Evolutionary conservation across 225 moss, liverwort and hornwort species (phyloP).

Genomic region (Pseudisothecium myosuroides): DNA sequence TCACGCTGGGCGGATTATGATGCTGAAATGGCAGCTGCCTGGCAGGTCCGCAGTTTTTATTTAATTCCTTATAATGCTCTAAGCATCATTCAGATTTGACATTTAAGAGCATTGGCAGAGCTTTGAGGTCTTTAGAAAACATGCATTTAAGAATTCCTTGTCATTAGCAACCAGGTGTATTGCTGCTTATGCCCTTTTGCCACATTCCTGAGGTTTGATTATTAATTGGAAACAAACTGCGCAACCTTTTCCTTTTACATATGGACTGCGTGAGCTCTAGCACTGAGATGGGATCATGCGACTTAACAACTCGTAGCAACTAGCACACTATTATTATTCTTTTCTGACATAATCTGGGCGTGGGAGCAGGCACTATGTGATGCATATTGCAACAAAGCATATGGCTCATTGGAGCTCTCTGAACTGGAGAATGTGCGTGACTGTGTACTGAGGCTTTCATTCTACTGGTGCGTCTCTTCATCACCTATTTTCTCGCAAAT

Average conservation of each 20-base stretch:
- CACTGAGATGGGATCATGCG: background rate
- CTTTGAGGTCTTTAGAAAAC: background rate
- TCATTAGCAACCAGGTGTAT: background rate
- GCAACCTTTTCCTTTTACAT: background rate
- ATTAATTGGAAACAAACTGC: background rate
- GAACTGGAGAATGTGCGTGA: conserved; percentile 57
- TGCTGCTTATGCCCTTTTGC: background rate
- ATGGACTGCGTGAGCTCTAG: background rate
- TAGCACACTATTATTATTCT: background rate
- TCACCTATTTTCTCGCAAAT: background rate
- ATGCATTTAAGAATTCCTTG: background rate
- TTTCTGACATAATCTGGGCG: background rate
- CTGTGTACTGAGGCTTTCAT: conserved; percentile 60
- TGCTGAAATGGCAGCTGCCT: conserved; percentile 58
- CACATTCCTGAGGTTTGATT: background rate
- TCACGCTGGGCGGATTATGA: conserved; percentile 75
- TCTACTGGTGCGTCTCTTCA: conserved; percentile 46
- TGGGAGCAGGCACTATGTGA: conserved; percentile 44
- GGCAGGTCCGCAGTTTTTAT: conserved; percentile 41
- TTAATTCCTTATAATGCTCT: background rate
- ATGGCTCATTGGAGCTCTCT: conserved; percentile 21
- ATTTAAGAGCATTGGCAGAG: background rate
- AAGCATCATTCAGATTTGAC: background rate
- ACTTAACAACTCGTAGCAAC: background rate
- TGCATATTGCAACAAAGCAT: conserved; percentile 47